phyloP scores from a whole-genome alignment of 768 basidiomycete species.

The Boletus rubroflammeus region DNA sequence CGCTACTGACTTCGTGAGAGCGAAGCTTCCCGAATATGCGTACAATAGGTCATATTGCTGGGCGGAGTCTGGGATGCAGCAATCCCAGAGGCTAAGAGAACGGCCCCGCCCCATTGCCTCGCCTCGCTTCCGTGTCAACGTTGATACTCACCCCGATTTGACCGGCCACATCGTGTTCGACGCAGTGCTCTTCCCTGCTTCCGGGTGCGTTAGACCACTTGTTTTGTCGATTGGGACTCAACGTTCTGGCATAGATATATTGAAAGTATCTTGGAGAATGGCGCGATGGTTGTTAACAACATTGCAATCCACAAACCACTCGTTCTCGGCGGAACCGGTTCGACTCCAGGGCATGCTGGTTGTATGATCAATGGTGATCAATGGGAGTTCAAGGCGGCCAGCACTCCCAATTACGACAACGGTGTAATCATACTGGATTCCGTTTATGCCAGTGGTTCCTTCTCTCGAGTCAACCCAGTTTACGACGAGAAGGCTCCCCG shows the following conservation, averaged over 20 bases:
- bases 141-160: conserved; percentile 33
- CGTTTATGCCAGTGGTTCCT: conserved; percentile 29
- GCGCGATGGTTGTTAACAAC: conserved; percentile 29
- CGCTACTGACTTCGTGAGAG: conserved; percentile 17
- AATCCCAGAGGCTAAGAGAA: conserved; percentile 25
- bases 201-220: conserved; percentile 35
- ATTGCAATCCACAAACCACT: conserved; percentile 30
- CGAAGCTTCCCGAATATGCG: conserved; percentile 30
- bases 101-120: conserved; percentile 37
- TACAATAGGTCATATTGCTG: conserved; percentile 29
- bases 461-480: conserved; percentile 26
- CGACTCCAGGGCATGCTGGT: conserved; percentile 20
- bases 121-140: conserved; percentile 34
- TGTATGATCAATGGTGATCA: conserved; percentile 27
- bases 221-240: not conserved
- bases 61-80: conserved; percentile 23
- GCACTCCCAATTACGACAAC: conserved; percentile 19
- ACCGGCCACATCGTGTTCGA: conserved; percentile 44
- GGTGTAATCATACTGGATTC: conserved; percentile 28
- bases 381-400: conserved; percentile 31
- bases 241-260: conserved; percentile 15
- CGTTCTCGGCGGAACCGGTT: conserved; percentile 20
- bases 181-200: conserved; percentile 45
- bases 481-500: conserved; percentile 22
- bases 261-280: conserved; percentile 33